These are phyloP conservation scores for Backusella mclennaniae DNA, from an alignment of 192 early-diverging fungal species.

Conservation along the genomic window DNA sequence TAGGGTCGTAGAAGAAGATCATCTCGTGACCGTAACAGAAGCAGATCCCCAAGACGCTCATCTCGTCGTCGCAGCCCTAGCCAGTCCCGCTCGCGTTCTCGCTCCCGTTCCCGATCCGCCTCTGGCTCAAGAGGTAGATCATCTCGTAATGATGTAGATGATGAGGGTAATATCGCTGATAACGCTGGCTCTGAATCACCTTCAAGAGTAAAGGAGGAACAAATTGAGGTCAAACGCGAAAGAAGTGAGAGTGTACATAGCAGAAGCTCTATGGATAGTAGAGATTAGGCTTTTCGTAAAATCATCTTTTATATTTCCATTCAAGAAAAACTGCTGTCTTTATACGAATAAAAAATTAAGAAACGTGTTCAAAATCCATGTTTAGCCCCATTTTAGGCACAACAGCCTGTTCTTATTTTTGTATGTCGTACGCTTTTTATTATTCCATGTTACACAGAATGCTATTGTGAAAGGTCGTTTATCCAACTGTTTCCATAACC, in stretches of 20 bases:
- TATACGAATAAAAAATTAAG: constrained; percentile 9
- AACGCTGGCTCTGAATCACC: not conserved
- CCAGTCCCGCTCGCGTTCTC: constrained; percentile 39
- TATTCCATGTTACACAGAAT: not conserved
- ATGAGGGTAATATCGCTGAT: not conserved
- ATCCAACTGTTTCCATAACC: not conserved
- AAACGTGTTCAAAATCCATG: constrained; percentile 6
- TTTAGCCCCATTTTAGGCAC: constrained; percentile 4
- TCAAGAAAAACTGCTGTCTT: not conserved
- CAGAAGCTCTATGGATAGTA: not conserved
- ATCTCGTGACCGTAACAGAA: constrained; percentile 4
- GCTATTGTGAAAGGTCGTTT: constrained; percentile 3
- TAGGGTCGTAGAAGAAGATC: constrained; percentile 18
- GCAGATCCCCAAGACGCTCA: constrained; percentile 42
- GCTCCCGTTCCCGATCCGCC: constrained; percentile 32
- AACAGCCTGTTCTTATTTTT: constrained; percentile 7
- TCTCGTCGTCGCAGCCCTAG: constrained; percentile 36
- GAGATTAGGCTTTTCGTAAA: not conserved
- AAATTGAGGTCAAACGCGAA: not conserved
- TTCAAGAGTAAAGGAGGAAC: not conserved
- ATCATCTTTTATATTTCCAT: not conserved
- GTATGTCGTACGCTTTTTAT: not conserved
- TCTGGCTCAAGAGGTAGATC: constrained; percentile 40
- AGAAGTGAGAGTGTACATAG: not conserved
- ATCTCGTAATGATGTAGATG: constrained; percentile 27